These are phyloP conservation scores for Chaetomium globosum DNA, from an alignment of 2,329 filamentous ascomycete species.

Conservation along the genomic window DNA sequence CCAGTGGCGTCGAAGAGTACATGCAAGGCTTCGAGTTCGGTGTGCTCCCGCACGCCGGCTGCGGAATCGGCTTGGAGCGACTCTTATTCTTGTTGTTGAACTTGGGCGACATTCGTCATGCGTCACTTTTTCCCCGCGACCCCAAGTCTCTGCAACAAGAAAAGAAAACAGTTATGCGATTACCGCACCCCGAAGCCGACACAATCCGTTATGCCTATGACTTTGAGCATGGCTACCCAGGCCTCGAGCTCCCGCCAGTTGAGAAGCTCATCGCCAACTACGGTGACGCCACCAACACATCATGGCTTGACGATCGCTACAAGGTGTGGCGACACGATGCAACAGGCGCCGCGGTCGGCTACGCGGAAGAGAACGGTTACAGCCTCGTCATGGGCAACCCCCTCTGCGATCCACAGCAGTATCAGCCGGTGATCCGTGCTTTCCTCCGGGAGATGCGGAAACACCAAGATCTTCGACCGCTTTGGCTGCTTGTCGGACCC, in stretches of 20 bases:
- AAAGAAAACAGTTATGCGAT: slow-evolving; percentile 54
- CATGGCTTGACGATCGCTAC: slow-evolving; percentile 88
- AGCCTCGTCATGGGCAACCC: slow-evolving; percentile 81
- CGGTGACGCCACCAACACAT: slow-evolving; percentile 90
- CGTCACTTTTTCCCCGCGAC: slow-evolving; percentile 84
- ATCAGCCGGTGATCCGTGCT: slow-evolving; percentile 68
- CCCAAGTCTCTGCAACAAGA: slow-evolving; percentile 77
- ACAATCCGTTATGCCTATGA: slow-evolving; percentile 66
- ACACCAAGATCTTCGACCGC: slow-evolving; percentile 63
- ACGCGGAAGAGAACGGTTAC: slow-evolving; percentile 65
- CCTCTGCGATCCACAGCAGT: slow-evolving; percentile 78
- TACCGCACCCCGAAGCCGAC: slow-evolving; percentile 87
- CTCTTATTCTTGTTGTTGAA: slow-evolving; percentile 83
- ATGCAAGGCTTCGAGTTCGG: slow-evolving; percentile 86
- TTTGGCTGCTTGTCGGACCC: slow-evolving; percentile 88
- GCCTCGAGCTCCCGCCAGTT: slow-evolving; percentile 67
- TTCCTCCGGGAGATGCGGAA: slow-evolving; percentile 72
- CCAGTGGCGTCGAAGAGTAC: slow-evolving; percentile 86
- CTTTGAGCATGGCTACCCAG: slow-evolving; percentile 40
- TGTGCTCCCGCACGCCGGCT: slow-evolving; percentile 85
- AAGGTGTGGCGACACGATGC: slow-evolving; percentile 79
- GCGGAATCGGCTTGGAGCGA: slow-evolving; percentile 86
- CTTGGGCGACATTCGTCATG: slow-evolving; percentile 85
- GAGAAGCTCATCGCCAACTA: slow-evolving; percentile 94
- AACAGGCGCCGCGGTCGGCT: slow-evolving; percentile 83